Evolutionary conservation across 192 early-diverging fungal species (phyloP).

Genomic region (Backusella psychrophila): DNA sequence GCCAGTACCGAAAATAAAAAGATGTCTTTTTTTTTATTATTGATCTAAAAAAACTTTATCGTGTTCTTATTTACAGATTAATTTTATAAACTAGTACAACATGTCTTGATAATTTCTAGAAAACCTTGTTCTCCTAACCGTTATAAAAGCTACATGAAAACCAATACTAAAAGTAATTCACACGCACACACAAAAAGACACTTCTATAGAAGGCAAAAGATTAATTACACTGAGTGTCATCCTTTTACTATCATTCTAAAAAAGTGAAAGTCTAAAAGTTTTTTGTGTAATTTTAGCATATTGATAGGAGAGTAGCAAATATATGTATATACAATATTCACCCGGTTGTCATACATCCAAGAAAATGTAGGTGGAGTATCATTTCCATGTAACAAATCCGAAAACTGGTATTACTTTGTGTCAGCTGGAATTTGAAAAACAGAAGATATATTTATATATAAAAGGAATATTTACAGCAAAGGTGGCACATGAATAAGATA

Average conservation of each 20-base stretch:
- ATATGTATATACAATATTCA: neutral
- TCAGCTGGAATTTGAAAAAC: neutral
- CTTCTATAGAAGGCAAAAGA: neutral
- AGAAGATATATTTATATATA: neutral
- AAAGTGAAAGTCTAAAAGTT: neutral
- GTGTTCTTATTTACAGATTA: neutral
- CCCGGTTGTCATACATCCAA: neutral
- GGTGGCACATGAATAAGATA: too few relatives aligned
- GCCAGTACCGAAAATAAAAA: neutral
- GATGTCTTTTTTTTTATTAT: neutral
- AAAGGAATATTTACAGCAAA: neutral
- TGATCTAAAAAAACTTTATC: neutral
- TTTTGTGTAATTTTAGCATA: neutral
- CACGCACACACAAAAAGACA: neutral
- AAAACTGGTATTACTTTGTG: neutral
- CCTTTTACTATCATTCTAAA: neutral
- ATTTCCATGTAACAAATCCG: neutral
- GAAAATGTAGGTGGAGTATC: neutral
- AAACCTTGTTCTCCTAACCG: neutral
- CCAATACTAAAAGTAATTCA: neutral
- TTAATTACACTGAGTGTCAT: neutral
- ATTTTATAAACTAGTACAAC: neutral
- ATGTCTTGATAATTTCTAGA: neutral
- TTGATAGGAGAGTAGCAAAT: neutral
- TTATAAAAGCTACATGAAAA: neutral